Conservation (phyloP, 2,329 filamentous ascomycete species). For the Penicillium sp. region DNA sequence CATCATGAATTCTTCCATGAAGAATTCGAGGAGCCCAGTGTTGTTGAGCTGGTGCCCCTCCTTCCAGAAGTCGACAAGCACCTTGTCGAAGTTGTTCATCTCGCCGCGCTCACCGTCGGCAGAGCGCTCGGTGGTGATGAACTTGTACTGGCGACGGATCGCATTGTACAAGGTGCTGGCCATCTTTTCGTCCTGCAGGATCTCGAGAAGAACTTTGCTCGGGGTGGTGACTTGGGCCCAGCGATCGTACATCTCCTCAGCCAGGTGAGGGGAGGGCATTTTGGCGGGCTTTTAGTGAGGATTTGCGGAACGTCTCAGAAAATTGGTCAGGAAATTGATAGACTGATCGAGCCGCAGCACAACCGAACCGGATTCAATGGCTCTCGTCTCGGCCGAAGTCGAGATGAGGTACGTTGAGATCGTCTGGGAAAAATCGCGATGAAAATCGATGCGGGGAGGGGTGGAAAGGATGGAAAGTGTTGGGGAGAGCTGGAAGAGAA, state of each 20-base stretch:
- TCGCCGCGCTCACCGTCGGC: constrained; percentile 35
- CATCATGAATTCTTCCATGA: constrained; percentile 42
- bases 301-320: background rate
- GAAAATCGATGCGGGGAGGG: background rate
- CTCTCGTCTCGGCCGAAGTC: background rate
- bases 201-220: constrained; percentile 30
- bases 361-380: background rate
- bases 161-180: constrained; percentile 32
- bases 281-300: background rate
- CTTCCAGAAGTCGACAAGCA: constrained; percentile 37
- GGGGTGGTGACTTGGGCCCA: constrained; percentile 15
- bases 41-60: constrained; percentile 34
- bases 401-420: background rate
- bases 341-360: background rate
- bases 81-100: constrained; percentile 44
- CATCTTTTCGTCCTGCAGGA: constrained; percentile 29
- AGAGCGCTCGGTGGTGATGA: constrained; percentile 38
- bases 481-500: background rate
- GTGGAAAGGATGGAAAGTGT: background rate
- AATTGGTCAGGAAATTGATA: background rate
- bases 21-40: constrained; percentile 39
- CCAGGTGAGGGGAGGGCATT: background rate
- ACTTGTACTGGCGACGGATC: constrained; percentile 36
- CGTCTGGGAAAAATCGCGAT: background rate
- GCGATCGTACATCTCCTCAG: background rate